phyloP scores from a whole-genome alignment of 495 filamentous ascomycete species.

The Trichoderma orchidacearum region DNA sequence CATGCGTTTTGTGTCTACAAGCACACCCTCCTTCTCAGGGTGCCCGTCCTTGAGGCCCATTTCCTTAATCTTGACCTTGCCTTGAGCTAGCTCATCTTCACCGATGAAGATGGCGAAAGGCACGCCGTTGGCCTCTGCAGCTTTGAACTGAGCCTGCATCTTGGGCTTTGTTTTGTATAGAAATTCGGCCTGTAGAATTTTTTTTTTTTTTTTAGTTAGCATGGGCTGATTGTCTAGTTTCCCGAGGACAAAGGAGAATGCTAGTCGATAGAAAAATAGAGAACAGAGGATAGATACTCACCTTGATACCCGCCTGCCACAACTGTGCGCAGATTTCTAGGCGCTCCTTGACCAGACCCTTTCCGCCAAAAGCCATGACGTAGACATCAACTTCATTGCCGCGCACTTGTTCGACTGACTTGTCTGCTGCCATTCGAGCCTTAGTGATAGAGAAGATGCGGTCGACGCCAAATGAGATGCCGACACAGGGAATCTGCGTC shows the following conservation, averaged over 20 bases:
- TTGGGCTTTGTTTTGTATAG: conserved; percentile 70
- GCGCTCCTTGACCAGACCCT: conserved; percentile 64
- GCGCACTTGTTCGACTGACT: conserved; percentile 26
- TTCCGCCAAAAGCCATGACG: conserved; percentile 88
- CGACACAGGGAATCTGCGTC: conserved; percentile 74
- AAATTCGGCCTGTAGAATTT: conserved; percentile 51
- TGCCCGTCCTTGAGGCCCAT: conserved; percentile 66
- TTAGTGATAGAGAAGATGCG: conserved; percentile 88
- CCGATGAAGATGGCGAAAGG: conserved; percentile 69
- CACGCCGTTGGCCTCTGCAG: conserved; percentile 55
- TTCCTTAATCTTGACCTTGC: conserved; percentile 74
- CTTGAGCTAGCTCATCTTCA: conserved; percentile 61
- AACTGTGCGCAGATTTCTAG: conserved; percentile 59
- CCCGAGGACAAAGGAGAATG: neutral
- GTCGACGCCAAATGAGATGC: conserved; percentile 90
- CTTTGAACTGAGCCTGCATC: conserved; percentile 65
- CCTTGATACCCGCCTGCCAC: conserved; percentile 72
- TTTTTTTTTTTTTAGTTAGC: conserved; percentile 6
- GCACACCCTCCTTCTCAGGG: conserved; percentile 73
- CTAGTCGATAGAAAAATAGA: too few relatives aligned
- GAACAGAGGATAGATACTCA: too few relatives aligned
- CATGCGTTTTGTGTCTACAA: conserved; percentile 48
- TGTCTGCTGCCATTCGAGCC: conserved; percentile 52
- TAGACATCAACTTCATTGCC: conserved; percentile 72
- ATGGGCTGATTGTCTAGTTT: neutral